Base-by-base conservation (phyloP, 2,329 filamentous ascomycete species). In the Exophiala sp. region DNA sequence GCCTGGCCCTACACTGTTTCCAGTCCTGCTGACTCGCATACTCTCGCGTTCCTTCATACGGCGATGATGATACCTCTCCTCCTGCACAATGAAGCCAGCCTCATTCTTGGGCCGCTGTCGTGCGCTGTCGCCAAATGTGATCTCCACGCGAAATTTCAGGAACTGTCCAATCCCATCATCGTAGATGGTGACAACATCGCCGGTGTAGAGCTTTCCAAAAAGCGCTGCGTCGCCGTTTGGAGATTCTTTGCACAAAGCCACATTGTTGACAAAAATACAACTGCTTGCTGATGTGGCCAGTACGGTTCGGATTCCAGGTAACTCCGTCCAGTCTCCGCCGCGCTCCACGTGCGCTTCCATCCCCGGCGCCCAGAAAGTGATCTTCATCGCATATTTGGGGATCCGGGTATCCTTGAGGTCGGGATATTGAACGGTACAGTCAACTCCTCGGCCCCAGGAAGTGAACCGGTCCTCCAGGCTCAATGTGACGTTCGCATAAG, bases 371-470 rank as follows among this genome's bases (percentile, higher is more conserved):
- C 85, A 88, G 23, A 93, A 79, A 27, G 88, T 74, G 30, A 96
- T 72, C 61, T 86, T 84, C 59, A 95, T 81, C 0, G 87, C 88
- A 56, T 83, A 83, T 63, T 91, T 91, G 1, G 90, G 88, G 29
- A 97, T 80, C 13, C 82, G 83, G 1, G 74, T 76, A 58, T 96
- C 88, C 19, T 71, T 69, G 23, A 67, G 70, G 41, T 82, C 72
- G 1, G 77, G 68, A 61, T 89, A 87, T 2, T 82, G 72, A 23
- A 82, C 68, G 0, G 85, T 91, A 60, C 88, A 90, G 16, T 76
- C 73, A 1, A 69, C 71, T 0, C 79, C 79, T 21, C 91, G 81
- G 23, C 91, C 91, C 82, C 88, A 97, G 0, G 83, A 85, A 0
- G 83, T 81, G 58, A 87, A 69, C 2, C 81, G 80, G 34, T 80